Percentiles rank a stretch among this genome's conserved stretches.
Conservation (phyloP, 2,329 filamentous ascomycete genomes). For the Pleurostoma richardsiae region DNA sequence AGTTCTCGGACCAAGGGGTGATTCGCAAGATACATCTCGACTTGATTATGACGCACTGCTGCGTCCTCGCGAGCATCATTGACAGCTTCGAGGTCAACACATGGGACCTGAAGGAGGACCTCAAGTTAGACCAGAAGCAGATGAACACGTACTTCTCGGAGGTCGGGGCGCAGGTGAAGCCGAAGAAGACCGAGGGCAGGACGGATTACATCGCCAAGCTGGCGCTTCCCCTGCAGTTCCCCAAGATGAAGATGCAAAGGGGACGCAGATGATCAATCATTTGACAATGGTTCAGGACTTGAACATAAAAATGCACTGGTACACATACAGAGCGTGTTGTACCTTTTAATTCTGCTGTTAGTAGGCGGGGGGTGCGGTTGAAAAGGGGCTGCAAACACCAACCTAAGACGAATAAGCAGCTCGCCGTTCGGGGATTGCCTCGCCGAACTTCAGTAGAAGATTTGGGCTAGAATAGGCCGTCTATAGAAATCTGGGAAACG, state of each 20-base stretch:
- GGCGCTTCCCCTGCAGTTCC: constrained; percentile 76
- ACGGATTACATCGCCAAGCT: constrained; percentile 60
- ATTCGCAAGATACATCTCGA: constrained; percentile 70
- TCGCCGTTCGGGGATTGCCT: no score
- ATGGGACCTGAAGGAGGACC: constrained; percentile 63
- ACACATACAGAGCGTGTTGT: no score
- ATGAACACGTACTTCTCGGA: constrained; percentile 70
- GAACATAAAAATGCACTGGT: no score
- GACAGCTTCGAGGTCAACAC: constrained; percentile 72
- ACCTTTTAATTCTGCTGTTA: no score
- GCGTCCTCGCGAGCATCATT: constrained; percentile 64
- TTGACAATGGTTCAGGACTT: no score
- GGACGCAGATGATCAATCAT: constrained; percentile 12
- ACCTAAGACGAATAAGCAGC: no score
- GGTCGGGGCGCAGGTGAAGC: constrained; percentile 65
- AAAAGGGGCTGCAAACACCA: no score
- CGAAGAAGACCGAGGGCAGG: constrained; percentile 54
- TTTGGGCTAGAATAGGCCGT: no score
- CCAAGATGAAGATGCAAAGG: constrained; percentile 46
- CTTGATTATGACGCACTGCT: constrained; percentile 68
- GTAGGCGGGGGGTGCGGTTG: no score
- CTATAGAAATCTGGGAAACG: no score
- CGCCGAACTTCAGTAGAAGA: no score
- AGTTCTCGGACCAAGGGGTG: constrained; percentile 59
- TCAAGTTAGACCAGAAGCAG: constrained; percentile 65